A percentile compares a stretch with the other conserved stretches of the same genome.
Conservation (phyloP, 164 flowering plant genomes). For the Annona cherimola region DNA sequence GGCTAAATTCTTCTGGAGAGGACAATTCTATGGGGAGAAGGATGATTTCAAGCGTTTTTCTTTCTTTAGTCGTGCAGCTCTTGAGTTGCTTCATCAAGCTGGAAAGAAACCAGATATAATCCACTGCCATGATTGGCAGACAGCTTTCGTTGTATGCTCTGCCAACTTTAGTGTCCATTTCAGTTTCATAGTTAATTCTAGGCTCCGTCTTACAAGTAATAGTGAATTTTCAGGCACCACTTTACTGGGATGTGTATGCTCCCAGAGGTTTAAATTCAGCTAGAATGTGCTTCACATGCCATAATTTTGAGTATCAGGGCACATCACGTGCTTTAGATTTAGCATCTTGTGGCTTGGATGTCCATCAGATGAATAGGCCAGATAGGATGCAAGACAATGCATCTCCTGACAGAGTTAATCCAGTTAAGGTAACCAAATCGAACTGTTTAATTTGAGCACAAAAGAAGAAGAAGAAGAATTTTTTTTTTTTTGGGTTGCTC, state of each 20-base stretch:
- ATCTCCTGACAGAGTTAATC: conserved; percentile 64
- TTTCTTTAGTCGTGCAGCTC: conserved; percentile 95
- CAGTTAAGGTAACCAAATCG: conserved; percentile 67
- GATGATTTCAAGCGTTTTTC: conserved; percentile 97
- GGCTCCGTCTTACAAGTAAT: neutral
- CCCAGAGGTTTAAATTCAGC: conserved; percentile 92
- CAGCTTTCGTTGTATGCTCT: conserved; percentile 80
- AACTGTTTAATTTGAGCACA: neutral
- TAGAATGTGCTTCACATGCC: conserved; percentile 93
- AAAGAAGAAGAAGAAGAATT: neutral
- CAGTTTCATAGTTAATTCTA: neutral
- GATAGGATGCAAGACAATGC: conserved; percentile 96
- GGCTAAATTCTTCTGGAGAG: conserved; percentile 80
- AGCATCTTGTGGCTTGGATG: conserved; percentile 92
- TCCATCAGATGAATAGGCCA: conserved; percentile 71
- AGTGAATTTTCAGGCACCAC: conserved; percentile 62
- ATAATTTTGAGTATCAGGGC: conserved; percentile 98
- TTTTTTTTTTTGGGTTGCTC: neutral
- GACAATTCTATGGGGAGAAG: conserved; percentile 83
- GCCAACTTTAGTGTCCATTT: neutral
- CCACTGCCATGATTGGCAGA: conserved; percentile 99
- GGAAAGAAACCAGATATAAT: conserved; percentile 96
- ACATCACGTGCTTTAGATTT: conserved; percentile 77
- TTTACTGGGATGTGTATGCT: conserved; percentile 90
- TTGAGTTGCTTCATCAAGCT: conserved; percentile 81